Evolutionary conservation across 345 rosid genomes (phyloP).

Genomic region (Eucalyptus lansdowneana): DNA sequence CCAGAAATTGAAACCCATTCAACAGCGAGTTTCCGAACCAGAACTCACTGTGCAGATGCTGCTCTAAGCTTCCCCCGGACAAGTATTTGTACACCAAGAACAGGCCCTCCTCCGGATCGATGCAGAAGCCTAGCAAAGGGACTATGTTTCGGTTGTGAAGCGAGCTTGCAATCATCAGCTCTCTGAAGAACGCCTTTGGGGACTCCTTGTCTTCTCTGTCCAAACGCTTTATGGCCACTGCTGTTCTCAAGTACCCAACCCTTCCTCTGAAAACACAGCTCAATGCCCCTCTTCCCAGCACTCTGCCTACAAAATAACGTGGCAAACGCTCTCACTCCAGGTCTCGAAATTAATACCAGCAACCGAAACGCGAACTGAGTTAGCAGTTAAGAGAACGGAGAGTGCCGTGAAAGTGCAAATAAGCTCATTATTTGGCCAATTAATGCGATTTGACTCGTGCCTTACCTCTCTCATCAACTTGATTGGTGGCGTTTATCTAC

Average conservation of each 20-base stretch:
- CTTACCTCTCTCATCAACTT: not conserved
- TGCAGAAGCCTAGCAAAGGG: slow-evolving; percentile 85
- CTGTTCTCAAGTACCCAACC: slow-evolving; percentile 63
- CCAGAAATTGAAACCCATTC: not conserved
- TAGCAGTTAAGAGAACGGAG: not conserved
- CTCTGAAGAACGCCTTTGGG: slow-evolving; percentile 87
- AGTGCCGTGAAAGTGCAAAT: not conserved
- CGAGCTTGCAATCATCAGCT: slow-evolving; percentile 94
- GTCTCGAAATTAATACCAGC: not conserved
- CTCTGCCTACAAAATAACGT: slow-evolving; percentile 39
- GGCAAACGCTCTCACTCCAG: not conserved
- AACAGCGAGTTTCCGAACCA: not conserved
- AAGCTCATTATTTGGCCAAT: not conserved
- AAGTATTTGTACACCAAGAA: slow-evolving; percentile 88
- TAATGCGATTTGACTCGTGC: not conserved
- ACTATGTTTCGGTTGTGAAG: slow-evolving; percentile 57
- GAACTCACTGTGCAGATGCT: slow-evolving; percentile 63
- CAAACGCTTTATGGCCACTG: slow-evolving; percentile 71
- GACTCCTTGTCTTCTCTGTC: slow-evolving; percentile 85
- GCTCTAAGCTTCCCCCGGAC: slow-evolving; percentile 87
- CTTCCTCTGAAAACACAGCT: slow-evolving; percentile 87
- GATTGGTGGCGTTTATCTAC: not conserved
- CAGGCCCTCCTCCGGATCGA: slow-evolving; percentile 78
- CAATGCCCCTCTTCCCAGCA: slow-evolving; percentile 90
- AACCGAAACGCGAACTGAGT: not conserved